Evolutionary conservation across 1,139 yeast species (phyloP).

Genomic region (Yamadazyma diospyri): DNA sequence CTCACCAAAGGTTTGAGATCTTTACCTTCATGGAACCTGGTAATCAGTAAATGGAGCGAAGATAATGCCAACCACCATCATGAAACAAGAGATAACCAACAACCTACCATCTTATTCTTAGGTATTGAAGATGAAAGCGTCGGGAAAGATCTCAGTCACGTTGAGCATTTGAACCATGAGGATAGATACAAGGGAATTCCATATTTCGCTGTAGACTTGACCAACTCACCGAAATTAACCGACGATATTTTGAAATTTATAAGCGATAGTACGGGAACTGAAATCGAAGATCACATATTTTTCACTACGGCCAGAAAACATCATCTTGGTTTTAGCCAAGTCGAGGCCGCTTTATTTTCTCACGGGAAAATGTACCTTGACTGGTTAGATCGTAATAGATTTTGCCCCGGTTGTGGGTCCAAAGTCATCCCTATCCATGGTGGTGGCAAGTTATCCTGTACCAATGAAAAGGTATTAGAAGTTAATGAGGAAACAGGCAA

Average conservation of each 20-base stretch:
- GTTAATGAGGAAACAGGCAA: conserved; percentile 12
- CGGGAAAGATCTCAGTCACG: conserved; percentile 27
- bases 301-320: conserved; percentile 37
- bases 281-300: conserved; percentile 17
- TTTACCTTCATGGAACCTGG: conserved; percentile 22
- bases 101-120: conserved; percentile 55
- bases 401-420: conserved; percentile 88
- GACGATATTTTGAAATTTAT: conserved; percentile 21
- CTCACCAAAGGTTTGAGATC: conserved; percentile 16
- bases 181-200: conserved; percentile 68
- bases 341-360: conserved; percentile 66
- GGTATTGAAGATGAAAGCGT: conserved; percentile 63
- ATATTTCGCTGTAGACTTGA: conserved; percentile 71
- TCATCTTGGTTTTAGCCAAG: conserved; percentile 31
- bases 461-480: conserved; percentile 23
- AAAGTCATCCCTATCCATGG: conserved; percentile 69
- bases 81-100: conserved; percentile 27
- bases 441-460: conserved; percentile 76
- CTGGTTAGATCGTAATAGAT: conserved; percentile 73
- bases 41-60: conserved; percentile 24
- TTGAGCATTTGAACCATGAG: conserved; percentile 35
- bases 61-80: conserved; percentile 35
- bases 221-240: conserved; percentile 27
- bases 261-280: conserved; percentile 10
- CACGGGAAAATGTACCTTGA: conserved; percentile 84